phyloP scores from a whole-genome alignment of 305 asterid species.

The Stenogyne calaminthoides region DNA sequence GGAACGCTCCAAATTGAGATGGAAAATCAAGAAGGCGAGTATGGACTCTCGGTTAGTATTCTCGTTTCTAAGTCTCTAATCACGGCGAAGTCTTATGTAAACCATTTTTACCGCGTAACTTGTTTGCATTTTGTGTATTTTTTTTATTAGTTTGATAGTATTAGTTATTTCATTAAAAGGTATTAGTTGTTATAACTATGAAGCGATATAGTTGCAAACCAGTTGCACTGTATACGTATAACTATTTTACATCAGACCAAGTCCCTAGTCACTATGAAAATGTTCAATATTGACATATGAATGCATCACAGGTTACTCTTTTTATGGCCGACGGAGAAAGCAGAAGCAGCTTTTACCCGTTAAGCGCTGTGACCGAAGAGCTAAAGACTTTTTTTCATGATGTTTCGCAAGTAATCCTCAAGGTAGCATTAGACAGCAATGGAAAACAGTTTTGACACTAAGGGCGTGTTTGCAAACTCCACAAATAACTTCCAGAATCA shows the following conservation, averaged over 20 bases:
- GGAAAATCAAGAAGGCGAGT: slow-evolving; percentile 45
- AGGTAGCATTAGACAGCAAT: slow-evolving; percentile 36
- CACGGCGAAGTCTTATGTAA: too few species aligned
- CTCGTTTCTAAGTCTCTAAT: background rate
- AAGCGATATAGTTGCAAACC: too few species aligned
- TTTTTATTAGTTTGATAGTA: too few species aligned
- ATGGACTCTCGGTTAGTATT: slow-evolving; percentile 48
- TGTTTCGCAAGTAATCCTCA: slow-evolving; percentile 43
- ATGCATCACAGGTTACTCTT: slow-evolving; percentile 42
- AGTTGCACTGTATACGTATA: too few species aligned
- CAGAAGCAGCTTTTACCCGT: slow-evolving; percentile 44
- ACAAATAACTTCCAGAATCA: too few species aligned
- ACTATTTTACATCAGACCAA: too few species aligned
- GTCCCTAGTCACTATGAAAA: background rate
- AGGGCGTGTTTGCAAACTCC: too few species aligned
- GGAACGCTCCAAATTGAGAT: slow-evolving; percentile 61
- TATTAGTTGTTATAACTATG: too few species aligned
- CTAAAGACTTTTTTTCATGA: slow-evolving; percentile 52
- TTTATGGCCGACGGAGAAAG: slow-evolving; percentile 51
- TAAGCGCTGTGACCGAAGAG: slow-evolving; percentile 62
- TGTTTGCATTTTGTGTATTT: too few species aligned
- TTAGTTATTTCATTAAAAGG: too few species aligned
- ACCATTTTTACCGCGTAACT: too few species aligned
- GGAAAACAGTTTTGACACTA: background rate
- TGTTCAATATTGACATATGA: background rate